Conservation (phyloP, 208 protist species). For the Trypanosomatidae sp. region DNA sequence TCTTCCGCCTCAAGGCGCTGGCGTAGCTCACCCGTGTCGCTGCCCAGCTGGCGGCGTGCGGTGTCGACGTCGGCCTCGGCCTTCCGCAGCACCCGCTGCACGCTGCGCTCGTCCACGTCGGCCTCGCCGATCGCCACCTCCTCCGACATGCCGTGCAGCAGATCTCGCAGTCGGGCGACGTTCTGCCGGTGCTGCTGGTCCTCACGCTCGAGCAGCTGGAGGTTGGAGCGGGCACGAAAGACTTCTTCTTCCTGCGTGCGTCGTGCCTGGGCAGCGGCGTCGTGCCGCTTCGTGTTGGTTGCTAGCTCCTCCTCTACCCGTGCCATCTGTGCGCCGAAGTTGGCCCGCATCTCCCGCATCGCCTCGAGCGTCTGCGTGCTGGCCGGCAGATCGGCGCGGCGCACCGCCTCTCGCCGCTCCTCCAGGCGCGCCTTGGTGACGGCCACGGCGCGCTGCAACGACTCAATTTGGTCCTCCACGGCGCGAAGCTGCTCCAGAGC, state of each 20-base stretch:
- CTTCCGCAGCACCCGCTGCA: slow-evolving; percentile 27
- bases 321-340: slow-evolving; percentile 34
- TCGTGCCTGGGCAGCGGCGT: slow-evolving; percentile 18
- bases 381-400: slow-evolving; percentile 22
- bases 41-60: slow-evolving; percentile 4
- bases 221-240: slow-evolving; percentile 29
- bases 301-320: slow-evolving; percentile 29
- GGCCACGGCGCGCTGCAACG: slow-evolving; percentile 53
- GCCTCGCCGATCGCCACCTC: slow-evolving; percentile 40
- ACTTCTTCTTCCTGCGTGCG: slow-evolving; percentile 40
- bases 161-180: slow-evolving; percentile 30
- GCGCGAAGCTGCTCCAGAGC: slow-evolving; percentile 46
- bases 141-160: slow-evolving; percentile 25
- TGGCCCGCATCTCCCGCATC: slow-evolving; percentile 39
- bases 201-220: slow-evolving; percentile 51
- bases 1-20: slow-evolving; percentile 22
- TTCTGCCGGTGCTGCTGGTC: slow-evolving; percentile 45
- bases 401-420: slow-evolving; percentile 52
- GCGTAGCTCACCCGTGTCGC: neutral
- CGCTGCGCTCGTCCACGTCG: slow-evolving; percentile 44
- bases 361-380: slow-evolving; percentile 43
- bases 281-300: slow-evolving; percentile 33
- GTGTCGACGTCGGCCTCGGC: slow-evolving; percentile 25
- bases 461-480: slow-evolving; percentile 54
- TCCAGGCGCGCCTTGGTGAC: slow-evolving; percentile 65